These are phyloP conservation scores for Gelatoporia subvermispora DNA, from an alignment of 768 basidiomycete species.

Conservation along the genomic window DNA sequence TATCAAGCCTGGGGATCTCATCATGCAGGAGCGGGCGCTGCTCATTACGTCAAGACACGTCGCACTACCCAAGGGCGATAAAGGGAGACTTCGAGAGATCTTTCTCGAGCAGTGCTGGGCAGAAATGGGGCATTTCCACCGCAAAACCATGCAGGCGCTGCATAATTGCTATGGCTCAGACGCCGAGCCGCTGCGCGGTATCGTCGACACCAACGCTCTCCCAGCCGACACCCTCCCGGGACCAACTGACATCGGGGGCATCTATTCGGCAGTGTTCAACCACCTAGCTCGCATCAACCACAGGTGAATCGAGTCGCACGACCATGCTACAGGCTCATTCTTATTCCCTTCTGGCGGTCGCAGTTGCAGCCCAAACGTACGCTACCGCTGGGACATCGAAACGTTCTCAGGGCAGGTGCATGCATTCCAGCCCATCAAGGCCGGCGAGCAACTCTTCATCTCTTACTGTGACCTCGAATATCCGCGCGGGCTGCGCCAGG, in stretches of 20 bases:
- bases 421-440: conserved; percentile 4
- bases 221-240: neutral
- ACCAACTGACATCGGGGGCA: neutral
- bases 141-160: neutral
- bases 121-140: too few relatives aligned
- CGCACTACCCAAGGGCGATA: too few relatives aligned
- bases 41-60: too few relatives aligned
- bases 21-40: too few relatives aligned
- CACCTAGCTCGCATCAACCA: conserved; percentile 5
- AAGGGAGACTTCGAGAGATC: too few relatives aligned
- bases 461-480: conserved; percentile 7
- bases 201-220: conserved; percentile 9
- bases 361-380: conserved; percentile 9
- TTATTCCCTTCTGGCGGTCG: too few relatives aligned
- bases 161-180: neutral
- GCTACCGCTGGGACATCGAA: conserved; percentile 1
- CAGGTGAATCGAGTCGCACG: neutral
- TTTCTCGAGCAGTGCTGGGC: too few relatives aligned
- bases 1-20: too few relatives aligned
- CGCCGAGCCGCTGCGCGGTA: neutral
- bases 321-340: neutral
- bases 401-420: conserved; percentile 3
- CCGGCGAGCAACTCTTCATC: conserved; percentile 2
- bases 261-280: conserved; percentile 2
- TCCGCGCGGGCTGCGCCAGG: conserved; percentile 1